Conservation (phyloP, 306 rosid genomes). For the Vachellia pachyceras region DNA sequence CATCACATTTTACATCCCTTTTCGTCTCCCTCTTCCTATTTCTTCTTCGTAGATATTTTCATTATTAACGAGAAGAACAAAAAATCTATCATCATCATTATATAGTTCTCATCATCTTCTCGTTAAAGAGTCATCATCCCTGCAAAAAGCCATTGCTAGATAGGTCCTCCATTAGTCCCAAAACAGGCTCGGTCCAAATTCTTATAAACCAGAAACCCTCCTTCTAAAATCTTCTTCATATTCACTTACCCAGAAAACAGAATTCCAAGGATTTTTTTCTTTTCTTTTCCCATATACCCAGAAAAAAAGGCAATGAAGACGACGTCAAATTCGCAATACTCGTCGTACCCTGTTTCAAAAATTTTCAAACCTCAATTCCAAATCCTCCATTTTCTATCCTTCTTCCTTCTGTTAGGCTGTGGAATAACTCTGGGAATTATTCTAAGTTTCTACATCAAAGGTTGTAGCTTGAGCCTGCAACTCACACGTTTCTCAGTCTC, state of each 20-base stretch:
- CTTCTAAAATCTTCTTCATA: background rate
- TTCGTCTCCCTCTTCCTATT: no score
- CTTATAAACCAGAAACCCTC: background rate
- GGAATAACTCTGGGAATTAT: slow-evolving; percentile 69
- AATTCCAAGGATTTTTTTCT: background rate
- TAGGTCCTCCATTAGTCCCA: background rate
- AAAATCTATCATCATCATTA: no score
- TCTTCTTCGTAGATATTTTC: no score
- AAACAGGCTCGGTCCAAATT: background rate
- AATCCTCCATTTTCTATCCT: slow-evolving; percentile 47
- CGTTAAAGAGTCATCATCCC: background rate
- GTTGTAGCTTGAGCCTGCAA: slow-evolving; percentile 61
- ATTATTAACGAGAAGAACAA: no score
- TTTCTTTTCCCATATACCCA: background rate
- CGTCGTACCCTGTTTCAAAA: slow-evolving; percentile 47
- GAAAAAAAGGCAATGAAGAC: slow-evolving; percentile 46
- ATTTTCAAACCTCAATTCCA: slow-evolving; percentile 46
- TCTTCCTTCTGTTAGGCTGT: slow-evolving; percentile 53
- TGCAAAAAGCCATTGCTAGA: background rate
- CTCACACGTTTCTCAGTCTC: slow-evolving; percentile 61
- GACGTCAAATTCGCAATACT: slow-evolving; percentile 43
- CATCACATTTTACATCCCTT: no score
- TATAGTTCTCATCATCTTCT: no score
- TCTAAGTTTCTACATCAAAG: slow-evolving; percentile 51
- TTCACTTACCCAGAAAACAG: background rate